Conservation (phyloP, 2,329 filamentous ascomycete species). For the Beauveria caledonica region DNA sequence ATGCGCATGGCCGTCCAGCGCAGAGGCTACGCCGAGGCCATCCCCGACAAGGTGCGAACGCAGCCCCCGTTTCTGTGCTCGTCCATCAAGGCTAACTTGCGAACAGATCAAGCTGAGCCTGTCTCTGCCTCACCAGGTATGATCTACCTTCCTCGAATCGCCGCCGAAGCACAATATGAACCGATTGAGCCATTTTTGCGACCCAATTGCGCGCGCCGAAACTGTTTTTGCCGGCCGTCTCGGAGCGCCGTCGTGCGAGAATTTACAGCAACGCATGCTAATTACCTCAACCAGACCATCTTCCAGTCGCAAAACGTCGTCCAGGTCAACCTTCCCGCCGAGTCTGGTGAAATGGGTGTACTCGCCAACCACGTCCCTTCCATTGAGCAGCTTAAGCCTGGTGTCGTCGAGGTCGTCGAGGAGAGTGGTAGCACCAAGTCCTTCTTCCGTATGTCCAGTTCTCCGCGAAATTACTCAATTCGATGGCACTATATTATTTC, state of each 20-base stretch:
- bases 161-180: neutral
- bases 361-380: constrained; percentile 98
- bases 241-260: constrained; percentile 9
- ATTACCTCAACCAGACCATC: constrained; percentile 56
- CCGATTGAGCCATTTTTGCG: constrained; percentile 16
- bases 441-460: constrained; percentile 76
- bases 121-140: constrained; percentile 96
- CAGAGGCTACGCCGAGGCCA: constrained; percentile 84
- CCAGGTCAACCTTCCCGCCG: constrained; percentile 97
- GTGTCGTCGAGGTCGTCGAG: constrained; percentile 90
- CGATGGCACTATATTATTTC: neutral
- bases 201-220: constrained; percentile 20
- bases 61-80: constrained; percentile 17
- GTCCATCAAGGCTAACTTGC: constrained; percentile 17
- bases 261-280: constrained; percentile 26
- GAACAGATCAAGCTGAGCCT: constrained; percentile 89
- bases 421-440: constrained; percentile 85
- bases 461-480: neutral
- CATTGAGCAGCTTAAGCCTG: constrained; percentile 98
- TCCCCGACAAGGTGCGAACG: constrained; percentile 61
- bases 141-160: constrained; percentile 24
- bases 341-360: constrained; percentile 98
- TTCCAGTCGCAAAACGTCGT: constrained; percentile 64
- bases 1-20: constrained; percentile 71
- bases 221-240: constrained; percentile 11